These are phyloP conservation scores for Hylodesmum podocarpum DNA, from an alignment of 306 rosid genomes.

Conservation along the genomic window DNA sequence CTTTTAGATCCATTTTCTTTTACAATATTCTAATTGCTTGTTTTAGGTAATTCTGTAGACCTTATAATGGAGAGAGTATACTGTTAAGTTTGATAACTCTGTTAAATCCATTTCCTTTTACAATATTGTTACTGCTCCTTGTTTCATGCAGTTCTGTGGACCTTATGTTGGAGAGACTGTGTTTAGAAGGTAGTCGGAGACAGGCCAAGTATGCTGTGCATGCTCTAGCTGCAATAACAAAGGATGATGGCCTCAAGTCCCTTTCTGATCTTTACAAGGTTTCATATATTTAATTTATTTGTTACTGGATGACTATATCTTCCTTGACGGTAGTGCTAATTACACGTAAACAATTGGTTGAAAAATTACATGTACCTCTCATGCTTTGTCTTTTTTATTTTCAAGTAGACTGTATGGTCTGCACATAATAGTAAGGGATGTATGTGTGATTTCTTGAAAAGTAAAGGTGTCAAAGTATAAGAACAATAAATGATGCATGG, in stretches of 20 bases:
- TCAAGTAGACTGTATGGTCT: not conserved
- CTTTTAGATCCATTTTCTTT: slow-evolving; percentile 12
- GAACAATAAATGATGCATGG: not conserved
- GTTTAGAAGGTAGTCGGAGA: slow-evolving; percentile 92
- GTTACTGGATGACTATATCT: slow-evolving; percentile 18
- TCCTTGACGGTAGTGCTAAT: slow-evolving; percentile 1
- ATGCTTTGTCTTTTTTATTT: slow-evolving; percentile 15
- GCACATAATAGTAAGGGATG: not conserved
- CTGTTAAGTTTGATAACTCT: slow-evolving; percentile 26
- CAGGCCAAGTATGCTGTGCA: slow-evolving; percentile 99
- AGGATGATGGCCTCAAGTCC: slow-evolving; percentile 97
- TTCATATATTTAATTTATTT: slow-evolving; percentile 33
- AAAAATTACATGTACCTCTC: slow-evolving; percentile 13
- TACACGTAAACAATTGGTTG: not conserved
- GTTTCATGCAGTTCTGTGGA: slow-evolving; percentile 82
- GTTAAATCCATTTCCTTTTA: slow-evolving; percentile 4
- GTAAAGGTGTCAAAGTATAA: not conserved
- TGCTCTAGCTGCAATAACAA: slow-evolving; percentile 95
- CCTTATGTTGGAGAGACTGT: slow-evolving; percentile 88
- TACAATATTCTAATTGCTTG: slow-evolving; percentile 30
- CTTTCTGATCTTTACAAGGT: slow-evolving; percentile 99
- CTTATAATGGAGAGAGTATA: slow-evolving; percentile 73
- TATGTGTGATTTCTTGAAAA: not conserved
- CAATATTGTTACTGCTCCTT: slow-evolving; percentile 31
- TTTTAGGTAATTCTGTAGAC: slow-evolving; percentile 77